Base-by-base conservation (phyloP, 2,329 filamentous ascomycete genomes). In the Alternaria sp. region DNA sequence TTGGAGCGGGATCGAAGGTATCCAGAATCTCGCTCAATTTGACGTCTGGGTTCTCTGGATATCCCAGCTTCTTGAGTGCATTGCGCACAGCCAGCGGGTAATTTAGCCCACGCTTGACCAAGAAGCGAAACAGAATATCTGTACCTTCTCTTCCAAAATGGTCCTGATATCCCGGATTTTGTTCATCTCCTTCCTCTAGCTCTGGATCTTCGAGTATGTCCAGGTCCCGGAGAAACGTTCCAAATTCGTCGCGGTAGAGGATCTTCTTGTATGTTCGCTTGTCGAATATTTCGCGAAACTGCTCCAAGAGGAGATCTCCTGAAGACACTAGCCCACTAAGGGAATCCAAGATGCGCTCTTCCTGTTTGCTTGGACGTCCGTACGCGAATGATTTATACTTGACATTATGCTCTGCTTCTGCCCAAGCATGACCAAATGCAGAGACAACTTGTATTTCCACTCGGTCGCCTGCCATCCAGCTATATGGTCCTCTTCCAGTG, bases 371-470 rank as follows among this genome's bases (percentile, higher is more conserved):
- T 8, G 60, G 58, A 9, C 7, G 39, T 1, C 62, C 65, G 21
- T 60, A 58, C 4, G 45, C 56, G 21, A 54, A 31, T 11, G 48
- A 56, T n/a, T 76, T 75, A 54, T 75, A 75, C 17, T 68, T 44
- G 17, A 71, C 54, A 26, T 74, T 70, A 29, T 76, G 74, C 6
- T 69, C 65, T 3, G 67, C 61, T 40, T 74, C 66, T 1, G 73
- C 69, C 69, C 72, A 73, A 2, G 62, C 66, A 42, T 72, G 68
- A 23, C 61, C 62, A 1, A 74, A 49, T 1, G 67, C 61, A 1
- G 70, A 70, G 6, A 66, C 61, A n/a, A 75, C 68, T 48, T 76
- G 72, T 31, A 76, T 71, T 51, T 76, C 73, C 3, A 66, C 58
- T n/a, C 37, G 11, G 21, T 66, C 65, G 11, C 24, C 14, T 6